Conservation (phyloP, 1,284 basidiomycete genomes). For the Puccinia brachypodii region DNA sequence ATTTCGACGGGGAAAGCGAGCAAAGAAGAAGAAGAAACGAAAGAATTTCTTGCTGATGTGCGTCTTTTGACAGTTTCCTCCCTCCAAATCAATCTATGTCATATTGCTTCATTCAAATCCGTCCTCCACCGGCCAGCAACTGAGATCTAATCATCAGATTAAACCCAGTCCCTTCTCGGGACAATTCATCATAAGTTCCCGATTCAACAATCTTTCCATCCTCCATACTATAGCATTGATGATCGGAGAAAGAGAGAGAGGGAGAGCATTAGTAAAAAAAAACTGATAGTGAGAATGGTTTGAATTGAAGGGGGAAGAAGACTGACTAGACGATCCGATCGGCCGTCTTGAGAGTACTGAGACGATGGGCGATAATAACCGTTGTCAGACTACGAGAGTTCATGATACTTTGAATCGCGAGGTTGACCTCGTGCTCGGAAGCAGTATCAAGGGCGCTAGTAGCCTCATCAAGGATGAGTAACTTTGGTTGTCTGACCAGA, state of each 20-base stretch:
- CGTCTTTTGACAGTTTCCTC: no score
- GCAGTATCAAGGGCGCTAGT: constrained; percentile 76
- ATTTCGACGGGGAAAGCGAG: not conserved
- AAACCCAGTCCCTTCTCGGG: constrained; percentile 54
- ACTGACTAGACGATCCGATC: constrained; percentile 35
- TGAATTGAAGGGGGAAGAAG: constrained; percentile 67
- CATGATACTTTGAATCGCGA: constrained; percentile 84
- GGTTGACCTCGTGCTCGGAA: constrained; percentile 78
- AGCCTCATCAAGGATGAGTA: constrained; percentile 62
- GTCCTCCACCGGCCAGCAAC: not conserved
- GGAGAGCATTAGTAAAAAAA: not conserved
- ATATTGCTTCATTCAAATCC: not conserved
- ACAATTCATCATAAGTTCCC: constrained; percentile 77
- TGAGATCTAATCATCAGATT: constrained; percentile 36
- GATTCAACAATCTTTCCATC: constrained; percentile 78
- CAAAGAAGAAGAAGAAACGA: not conserved
- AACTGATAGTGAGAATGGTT: not conserved
- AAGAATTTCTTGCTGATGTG: no score
- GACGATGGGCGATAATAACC: constrained; percentile 80
- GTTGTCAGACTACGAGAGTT: constrained; percentile 75
- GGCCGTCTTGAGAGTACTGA: constrained; percentile 45
- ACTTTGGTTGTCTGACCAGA: constrained; percentile 59
- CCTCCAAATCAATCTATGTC: no score
- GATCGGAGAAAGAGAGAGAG: no score
- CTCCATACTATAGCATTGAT: constrained; percentile 54